Percentiles rank a stretch among this genome's conserved stretches.
phyloP scores from a whole-genome alignment of 768 basidiomycete species.

The Sistotremastrum suecicum region DNA sequence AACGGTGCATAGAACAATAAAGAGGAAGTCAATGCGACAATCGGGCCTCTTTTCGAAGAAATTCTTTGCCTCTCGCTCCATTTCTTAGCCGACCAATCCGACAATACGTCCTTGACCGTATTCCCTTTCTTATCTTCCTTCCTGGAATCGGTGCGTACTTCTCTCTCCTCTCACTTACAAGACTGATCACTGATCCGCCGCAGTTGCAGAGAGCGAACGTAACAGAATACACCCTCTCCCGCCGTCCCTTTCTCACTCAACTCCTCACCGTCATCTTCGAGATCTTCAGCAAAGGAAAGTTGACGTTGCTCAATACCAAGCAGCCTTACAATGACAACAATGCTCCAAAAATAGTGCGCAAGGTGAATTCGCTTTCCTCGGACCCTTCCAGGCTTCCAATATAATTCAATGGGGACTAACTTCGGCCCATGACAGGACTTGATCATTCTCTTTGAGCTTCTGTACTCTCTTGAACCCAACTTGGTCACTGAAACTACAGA shows the following conservation, averaged over 20 bases:
- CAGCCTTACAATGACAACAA: constrained; percentile 79
- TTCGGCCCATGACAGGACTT: no score
- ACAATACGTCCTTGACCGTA: constrained; percentile 77
- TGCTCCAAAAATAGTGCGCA: constrained; percentile 75
- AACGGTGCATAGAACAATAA: no score
- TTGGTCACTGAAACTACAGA: constrained; percentile 71
- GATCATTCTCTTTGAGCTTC: constrained; percentile 73
- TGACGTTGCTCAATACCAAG: no score
- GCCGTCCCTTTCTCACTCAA: constrained; percentile 63
- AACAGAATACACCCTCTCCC: constrained; percentile 48
- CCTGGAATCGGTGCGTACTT: constrained; percentile 49
- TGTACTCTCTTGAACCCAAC: constrained; percentile 72
- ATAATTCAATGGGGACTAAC: neutral
- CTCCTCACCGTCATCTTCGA: constrained; percentile 65
- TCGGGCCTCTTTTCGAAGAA: constrained; percentile 45
- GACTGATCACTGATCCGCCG: constrained; percentile 3
- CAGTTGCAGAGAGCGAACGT: constrained; percentile 64
- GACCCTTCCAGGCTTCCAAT: neutral
- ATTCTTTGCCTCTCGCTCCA: constrained; percentile 70
- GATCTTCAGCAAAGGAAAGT: constrained; percentile 87
- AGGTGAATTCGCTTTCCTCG: constrained; percentile 31
- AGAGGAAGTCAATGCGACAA: constrained; percentile 49
- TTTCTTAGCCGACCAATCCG: constrained; percentile 82
- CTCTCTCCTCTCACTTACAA: neutral
- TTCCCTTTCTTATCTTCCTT: constrained; percentile 69